Percentiles rank a stretch among this genome's conserved stretches.
phyloP scores from a whole-genome alignment of 208 protist species.

The Phytomonas serpens region DNA sequence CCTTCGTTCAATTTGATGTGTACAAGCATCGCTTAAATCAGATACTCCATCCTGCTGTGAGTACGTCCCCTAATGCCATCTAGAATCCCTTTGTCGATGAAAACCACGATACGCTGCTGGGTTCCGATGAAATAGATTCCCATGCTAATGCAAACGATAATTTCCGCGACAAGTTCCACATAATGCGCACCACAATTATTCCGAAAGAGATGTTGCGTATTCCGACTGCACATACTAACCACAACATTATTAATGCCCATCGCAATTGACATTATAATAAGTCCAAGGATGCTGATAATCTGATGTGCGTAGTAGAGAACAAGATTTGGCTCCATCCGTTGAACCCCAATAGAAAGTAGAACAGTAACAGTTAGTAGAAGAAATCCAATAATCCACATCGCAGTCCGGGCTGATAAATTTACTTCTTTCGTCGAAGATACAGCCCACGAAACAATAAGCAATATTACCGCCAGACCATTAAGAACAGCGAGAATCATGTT shows the following conservation, averaged over 20 bases:
- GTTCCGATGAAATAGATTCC: conserved; percentile 50
- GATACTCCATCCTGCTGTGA: conserved; percentile 64
- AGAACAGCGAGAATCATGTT: conserved; percentile 52
- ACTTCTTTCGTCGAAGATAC: conserved; percentile 42
- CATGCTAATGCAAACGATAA: conserved; percentile 64
- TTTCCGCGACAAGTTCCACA: conserved; percentile 51
- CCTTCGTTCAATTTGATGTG: neutral
- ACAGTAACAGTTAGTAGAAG: conserved; percentile 48
- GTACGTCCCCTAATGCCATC: conserved; percentile 78
- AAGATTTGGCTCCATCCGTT: conserved; percentile 47
- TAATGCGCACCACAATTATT: conserved; percentile 50
- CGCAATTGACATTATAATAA: conserved; percentile 47
- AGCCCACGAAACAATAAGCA: conserved; percentile 63
- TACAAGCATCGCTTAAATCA: conserved; percentile 18
- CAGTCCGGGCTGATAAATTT: conserved; percentile 39
- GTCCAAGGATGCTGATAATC: conserved; percentile 49
- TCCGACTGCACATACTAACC: conserved; percentile 60
- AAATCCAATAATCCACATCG: conserved; percentile 50
- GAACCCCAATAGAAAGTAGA: conserved; percentile 42
- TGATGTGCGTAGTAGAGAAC: conserved; percentile 66
- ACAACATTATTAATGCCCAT: conserved; percentile 79
- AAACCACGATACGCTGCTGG: conserved; percentile 79
- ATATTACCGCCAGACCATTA: conserved; percentile 44
- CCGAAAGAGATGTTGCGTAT: conserved; percentile 7
- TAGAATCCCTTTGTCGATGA: conserved; percentile 81